These are phyloP conservation scores for Candida corydali DNA, from an alignment of 805 yeast genomes.

Conservation along the genomic window DNA sequence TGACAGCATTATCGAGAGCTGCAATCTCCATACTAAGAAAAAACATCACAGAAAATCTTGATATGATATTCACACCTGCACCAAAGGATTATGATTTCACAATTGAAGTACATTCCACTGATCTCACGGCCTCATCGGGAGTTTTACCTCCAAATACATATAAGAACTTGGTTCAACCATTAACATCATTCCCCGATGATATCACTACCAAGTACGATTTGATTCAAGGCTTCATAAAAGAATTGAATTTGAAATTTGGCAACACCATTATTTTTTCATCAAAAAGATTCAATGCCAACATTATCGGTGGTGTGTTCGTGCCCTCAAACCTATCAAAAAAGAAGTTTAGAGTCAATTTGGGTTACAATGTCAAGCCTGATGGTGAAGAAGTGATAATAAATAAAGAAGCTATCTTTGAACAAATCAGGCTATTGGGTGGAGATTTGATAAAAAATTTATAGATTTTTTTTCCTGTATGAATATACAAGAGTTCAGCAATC, in stretches of 20 bases:
- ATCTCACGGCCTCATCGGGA: slow-evolving; percentile 48
- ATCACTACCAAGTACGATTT: slow-evolving; percentile 56
- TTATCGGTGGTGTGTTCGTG: slow-evolving; percentile 77
- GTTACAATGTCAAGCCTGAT: slow-evolving; percentile 65
- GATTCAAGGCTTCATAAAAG: slow-evolving; percentile 53
- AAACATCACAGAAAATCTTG: slow-evolving; percentile 42
- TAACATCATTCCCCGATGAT: slow-evolving; percentile 42
- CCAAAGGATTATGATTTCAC: slow-evolving; percentile 81
- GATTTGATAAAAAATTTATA: slow-evolving; percentile 45
- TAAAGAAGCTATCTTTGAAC: slow-evolving; percentile 67
- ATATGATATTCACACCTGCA: slow-evolving; percentile 73
- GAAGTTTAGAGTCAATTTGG: slow-evolving; percentile 77
- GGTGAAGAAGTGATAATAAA: slow-evolving; percentile 57
- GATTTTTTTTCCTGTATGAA: not conserved
- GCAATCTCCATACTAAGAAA: slow-evolving; percentile 53
- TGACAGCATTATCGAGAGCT: slow-evolving; percentile 82
- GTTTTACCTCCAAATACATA: slow-evolving; percentile 49
- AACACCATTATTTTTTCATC: slow-evolving; percentile 69
- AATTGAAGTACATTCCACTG: slow-evolving; percentile 49
- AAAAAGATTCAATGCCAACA: slow-evolving; percentile 52
- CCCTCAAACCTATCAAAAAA: slow-evolving; percentile 57
- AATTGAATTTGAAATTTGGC: slow-evolving; percentile 59
- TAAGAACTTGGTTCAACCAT: slow-evolving; percentile 53
- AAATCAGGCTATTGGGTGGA: slow-evolving; percentile 66
- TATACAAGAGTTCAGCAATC: not conserved